phyloP scores from a whole-genome alignment of 768 basidiomycete genomes.

The Tubosaeta sp. region DNA sequence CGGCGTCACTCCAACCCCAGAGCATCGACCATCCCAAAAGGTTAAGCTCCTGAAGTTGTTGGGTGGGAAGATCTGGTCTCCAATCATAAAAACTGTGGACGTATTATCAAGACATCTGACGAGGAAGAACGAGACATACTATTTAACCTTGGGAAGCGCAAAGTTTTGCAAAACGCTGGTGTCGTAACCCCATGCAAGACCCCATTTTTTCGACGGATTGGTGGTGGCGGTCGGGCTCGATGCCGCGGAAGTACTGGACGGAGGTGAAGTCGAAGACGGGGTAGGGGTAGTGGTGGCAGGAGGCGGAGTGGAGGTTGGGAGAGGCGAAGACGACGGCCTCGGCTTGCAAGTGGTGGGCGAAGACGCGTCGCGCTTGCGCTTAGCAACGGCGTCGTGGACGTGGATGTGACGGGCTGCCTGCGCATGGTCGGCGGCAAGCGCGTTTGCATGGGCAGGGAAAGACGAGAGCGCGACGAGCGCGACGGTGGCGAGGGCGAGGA shows the following conservation, averaged over 20 bases:
- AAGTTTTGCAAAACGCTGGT: slow-evolving; percentile 42
- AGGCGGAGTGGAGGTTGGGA: slow-evolving; percentile 3
- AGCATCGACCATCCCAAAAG: slow-evolving; percentile 58
- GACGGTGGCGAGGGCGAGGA: slow-evolving; percentile 56
- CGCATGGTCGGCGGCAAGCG: slow-evolving; percentile 27
- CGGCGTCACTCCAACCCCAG: slow-evolving; percentile 52
- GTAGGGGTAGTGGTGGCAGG: slow-evolving; percentile 7
- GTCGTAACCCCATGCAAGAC: slow-evolving; percentile 41
- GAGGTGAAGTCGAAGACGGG: background rate
- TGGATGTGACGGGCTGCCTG: slow-evolving; percentile 43
- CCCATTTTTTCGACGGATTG: slow-evolving; percentile 42
- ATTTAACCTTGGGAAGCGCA: slow-evolving; percentile 35
- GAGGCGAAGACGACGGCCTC: slow-evolving; percentile 26
- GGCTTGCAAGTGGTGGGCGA: slow-evolving; percentile 55
- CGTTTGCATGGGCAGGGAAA: slow-evolving; percentile 43
- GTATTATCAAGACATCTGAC: background rate
- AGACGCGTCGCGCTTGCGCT: slow-evolving; percentile 42
- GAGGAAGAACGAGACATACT: slow-evolving; percentile 32
- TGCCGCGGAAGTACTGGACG: slow-evolving; percentile 19
- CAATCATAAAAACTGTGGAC: slow-evolving; percentile 58
- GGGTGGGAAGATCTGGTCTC: slow-evolving; percentile 43
- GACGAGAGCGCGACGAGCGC: slow-evolving; percentile 53
- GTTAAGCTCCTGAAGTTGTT: slow-evolving; percentile 30
- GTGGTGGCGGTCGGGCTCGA: slow-evolving; percentile 9
- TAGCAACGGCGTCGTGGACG: slow-evolving; percentile 44